Evolutionary conservation across 2,329 filamentous ascomycete species (phyloP), one percentile per base, ranked within the genome.

Genomic region (Monilinia vaccinii-corymbosi): DNA sequence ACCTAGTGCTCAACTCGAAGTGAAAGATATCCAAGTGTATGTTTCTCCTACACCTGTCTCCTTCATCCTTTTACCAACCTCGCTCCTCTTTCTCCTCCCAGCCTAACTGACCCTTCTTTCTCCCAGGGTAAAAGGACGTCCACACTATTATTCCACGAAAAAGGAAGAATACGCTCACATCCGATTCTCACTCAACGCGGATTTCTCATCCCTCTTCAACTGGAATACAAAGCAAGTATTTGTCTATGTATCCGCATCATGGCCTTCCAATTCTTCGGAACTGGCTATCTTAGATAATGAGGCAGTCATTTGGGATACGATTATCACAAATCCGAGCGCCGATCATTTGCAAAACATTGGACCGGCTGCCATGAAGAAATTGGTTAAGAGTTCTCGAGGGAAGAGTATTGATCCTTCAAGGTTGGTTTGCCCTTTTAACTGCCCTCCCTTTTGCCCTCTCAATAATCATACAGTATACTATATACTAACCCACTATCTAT

Each of bases 161-260:
- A 90, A 89, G 75, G 92, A 97, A 76, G 94, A 99, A 76, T 97
- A 97, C 74, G 94, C 93, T 68, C 85, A 94, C 72, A 87, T 99
- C 72, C 88, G 87, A 73, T 99, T 99, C 80, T 89, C 92, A 70
- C 82, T 99, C 62, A 88, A 96, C 71, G 88, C 92, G 57, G 93
- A 99, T 76, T 83, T 99, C 62, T 88, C 85, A 62, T 87, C 87
- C 47, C 89, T 99, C 68, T 97, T 97, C 82, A 96, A 89, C 71
- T 99, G 93, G 94, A 99, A 99, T 80, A 99, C 95, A 23, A 99
- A 99, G 75, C 90, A 97, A 76, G 78, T 99, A 70, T 99, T 97
- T 76, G 86, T 97, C 73, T 99, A 96, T 78, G 86, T 99, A 61
- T 93, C 91, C 59, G 93, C 93, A 58, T 86, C 85, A 68, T 87